Percentiles rank a stretch among this genome's conserved stretches.
phyloP scores from a whole-genome alignment of 2,329 filamentous ascomycete species.

The Monilinia laxa region DNA sequence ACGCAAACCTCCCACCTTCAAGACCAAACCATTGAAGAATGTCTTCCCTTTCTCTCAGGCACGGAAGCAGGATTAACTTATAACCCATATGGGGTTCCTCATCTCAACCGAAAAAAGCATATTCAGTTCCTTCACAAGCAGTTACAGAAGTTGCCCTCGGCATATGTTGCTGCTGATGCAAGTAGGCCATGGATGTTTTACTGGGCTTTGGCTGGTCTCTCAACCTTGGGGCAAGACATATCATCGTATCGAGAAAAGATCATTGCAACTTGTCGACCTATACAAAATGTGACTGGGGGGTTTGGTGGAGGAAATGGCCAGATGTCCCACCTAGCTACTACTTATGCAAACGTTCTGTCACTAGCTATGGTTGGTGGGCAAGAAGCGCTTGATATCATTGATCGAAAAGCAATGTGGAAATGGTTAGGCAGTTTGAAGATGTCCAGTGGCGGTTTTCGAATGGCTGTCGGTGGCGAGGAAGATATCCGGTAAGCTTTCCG shows the following conservation, averaged over 20 bases:
- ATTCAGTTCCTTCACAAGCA: slow-evolving; percentile 60
- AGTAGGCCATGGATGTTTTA: slow-evolving; percentile 93
- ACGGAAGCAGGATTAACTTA: slow-evolving; percentile 50
- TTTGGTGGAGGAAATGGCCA: slow-evolving; percentile 95
- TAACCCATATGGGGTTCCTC: slow-evolving; percentile 73
- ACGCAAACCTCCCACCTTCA: slow-evolving; percentile 70
- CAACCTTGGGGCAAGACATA: slow-evolving; percentile 73
- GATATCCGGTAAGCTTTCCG: slow-evolving; percentile 70
- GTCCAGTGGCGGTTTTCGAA: slow-evolving; percentile 81
- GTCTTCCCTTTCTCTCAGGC: slow-evolving; percentile 64
- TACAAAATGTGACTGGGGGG: slow-evolving; percentile 81
- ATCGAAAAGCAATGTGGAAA: slow-evolving; percentile 84
- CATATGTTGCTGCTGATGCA: slow-evolving; percentile 75
- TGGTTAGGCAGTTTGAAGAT: slow-evolving; percentile 89
- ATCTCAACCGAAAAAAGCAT: slow-evolving; percentile 64
- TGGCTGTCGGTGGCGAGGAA: slow-evolving; percentile 83
- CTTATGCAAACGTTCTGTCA: slow-evolving; percentile 80
- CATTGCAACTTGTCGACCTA: slow-evolving; percentile 70
- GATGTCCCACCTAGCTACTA: slow-evolving; percentile 81
- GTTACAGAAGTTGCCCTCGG: slow-evolving; percentile 62
- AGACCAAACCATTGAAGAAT: slow-evolving; percentile 65
- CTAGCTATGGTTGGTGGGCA: slow-evolving; percentile 76
- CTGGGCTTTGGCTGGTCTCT: slow-evolving; percentile 79
- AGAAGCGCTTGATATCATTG: slow-evolving; percentile 71
- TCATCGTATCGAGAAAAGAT: slow-evolving; percentile 65